Conservation (phyloP, 108 stramenopile species). For the Discostella stelligeroides region DNA sequence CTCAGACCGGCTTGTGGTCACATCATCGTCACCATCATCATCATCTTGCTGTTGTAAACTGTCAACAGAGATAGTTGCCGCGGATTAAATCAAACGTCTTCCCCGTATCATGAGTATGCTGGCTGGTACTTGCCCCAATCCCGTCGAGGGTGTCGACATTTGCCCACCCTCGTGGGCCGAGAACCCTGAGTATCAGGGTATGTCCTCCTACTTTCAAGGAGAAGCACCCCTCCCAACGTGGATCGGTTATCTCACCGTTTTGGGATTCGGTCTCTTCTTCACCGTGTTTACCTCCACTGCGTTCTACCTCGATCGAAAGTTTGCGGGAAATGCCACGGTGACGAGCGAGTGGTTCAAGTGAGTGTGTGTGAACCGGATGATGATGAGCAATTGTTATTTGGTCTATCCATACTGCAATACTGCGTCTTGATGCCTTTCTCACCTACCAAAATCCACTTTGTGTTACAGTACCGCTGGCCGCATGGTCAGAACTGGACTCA, state of each 20-base stretch:
- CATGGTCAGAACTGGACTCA: slow-evolving; percentile 90
- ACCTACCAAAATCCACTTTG: slow-evolving; percentile 7
- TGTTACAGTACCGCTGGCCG: slow-evolving; percentile 89
- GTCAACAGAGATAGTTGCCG: too few relatives aligned
- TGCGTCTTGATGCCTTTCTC: not conserved
- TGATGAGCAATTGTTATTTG: not conserved
- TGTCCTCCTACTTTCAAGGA: slow-evolving; percentile 79
- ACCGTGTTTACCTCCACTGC: slow-evolving; percentile 76
- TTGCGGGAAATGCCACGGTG: slow-evolving; percentile 60
- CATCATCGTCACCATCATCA: too few relatives aligned
- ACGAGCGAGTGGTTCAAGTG: slow-evolving; percentile 89
- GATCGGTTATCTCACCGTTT: slow-evolving; percentile 75
- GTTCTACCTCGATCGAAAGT: slow-evolving; percentile 75
- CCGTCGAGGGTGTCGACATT: not conserved
- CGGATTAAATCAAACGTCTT: too few relatives aligned
- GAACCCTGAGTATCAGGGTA: slow-evolving; percentile 47
- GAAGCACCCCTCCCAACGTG: slow-evolving; percentile 57
- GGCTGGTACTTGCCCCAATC: too few relatives aligned
- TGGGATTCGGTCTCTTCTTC: slow-evolving; percentile 88
- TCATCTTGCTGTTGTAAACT: too few relatives aligned
- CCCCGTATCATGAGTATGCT: too few relatives aligned
- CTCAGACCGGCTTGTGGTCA: too few relatives aligned
- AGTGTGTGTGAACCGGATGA: slow-evolving; percentile 32
- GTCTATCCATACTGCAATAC: not conserved
- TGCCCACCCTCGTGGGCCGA: slow-evolving; percentile 13